Percentiles rank a stretch among this genome's conserved stretches.
Conservation (phyloP, 2,329 filamentous ascomycete species). For the Nannizziopsis arthrosporioides region DNA sequence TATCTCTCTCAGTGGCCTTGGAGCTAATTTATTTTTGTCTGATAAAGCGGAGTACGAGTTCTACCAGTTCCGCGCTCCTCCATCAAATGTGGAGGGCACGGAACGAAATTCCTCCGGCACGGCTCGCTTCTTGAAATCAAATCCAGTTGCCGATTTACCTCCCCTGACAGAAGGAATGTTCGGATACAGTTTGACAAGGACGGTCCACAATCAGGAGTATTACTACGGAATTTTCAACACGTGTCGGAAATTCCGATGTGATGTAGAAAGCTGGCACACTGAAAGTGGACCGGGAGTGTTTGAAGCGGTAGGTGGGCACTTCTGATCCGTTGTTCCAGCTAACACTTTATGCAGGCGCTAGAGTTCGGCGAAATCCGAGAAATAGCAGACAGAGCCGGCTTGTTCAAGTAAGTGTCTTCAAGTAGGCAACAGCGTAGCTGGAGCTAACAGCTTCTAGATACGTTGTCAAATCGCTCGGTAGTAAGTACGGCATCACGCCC, state of each 20-base stretch:
- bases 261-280: constrained; percentile 91
- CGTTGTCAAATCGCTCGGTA: constrained; percentile 77
- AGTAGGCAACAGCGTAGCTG: background rate
- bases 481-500: constrained; percentile 80
- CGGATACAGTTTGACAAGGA: constrained; percentile 77
- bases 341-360: constrained; percentile 46
- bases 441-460: constrained; percentile 40
- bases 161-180: constrained; percentile 89
- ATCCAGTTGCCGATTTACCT: constrained; percentile 62
- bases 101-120: constrained; percentile 56
- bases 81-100: constrained; percentile 37
- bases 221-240: constrained; percentile 79
- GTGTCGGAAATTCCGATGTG: constrained; percentile 64
- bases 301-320: constrained; percentile 54
- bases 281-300: constrained; percentile 90
- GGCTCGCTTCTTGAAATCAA: constrained; percentile 60
- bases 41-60: constrained; percentile 80
- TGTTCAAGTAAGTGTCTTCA: constrained; percentile 63
- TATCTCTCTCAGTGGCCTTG: background rate
- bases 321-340: too few species aligned
- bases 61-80: constrained; percentile 67
- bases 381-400: constrained; percentile 81
- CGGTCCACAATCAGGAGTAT: constrained; percentile 82
- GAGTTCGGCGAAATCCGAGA: constrained; percentile 76
- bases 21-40: constrained; percentile 4